phyloP scores from a whole-genome alignment of 805 yeast genomes.

The Debaryomyces maramus region DNA sequence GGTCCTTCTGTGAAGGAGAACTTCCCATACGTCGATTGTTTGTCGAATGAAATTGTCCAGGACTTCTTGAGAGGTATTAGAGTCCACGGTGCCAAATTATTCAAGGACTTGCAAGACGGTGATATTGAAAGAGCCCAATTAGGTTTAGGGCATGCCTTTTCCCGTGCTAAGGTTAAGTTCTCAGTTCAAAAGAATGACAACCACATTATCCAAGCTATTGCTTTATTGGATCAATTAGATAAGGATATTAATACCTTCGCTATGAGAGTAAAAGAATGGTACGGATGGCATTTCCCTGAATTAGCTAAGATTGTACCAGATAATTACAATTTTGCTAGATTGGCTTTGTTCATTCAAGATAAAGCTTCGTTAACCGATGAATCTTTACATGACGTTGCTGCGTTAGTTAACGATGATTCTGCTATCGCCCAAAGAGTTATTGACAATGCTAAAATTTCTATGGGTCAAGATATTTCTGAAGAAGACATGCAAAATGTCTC shows the following conservation, averaged over 20 bases:
- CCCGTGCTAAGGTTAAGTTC: slow-evolving; percentile 98
- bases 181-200: slow-evolving; percentile 98
- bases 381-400: slow-evolving; percentile 91
- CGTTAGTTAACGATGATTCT: slow-evolving; percentile 86
- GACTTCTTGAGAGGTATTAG: slow-evolving; percentile 95
- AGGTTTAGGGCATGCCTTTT: slow-evolving; percentile 98
- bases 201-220: slow-evolving; percentile 98
- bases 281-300: slow-evolving; percentile 99
- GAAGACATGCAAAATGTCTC: slow-evolving; percentile 90
- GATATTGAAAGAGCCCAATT: slow-evolving; percentile 97
- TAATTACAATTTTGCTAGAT: slow-evolving; percentile 81
- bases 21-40: slow-evolving; percentile 86
- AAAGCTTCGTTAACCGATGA: slow-evolving; percentile 87
- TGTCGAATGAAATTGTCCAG: slow-evolving; percentile 88
- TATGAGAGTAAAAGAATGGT: slow-evolving; percentile 98
- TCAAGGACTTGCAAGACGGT: slow-evolving; percentile 90
- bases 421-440: slow-evolving; percentile 85
- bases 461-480: slow-evolving; percentile 98
- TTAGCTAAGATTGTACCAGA: slow-evolving; percentile 88
- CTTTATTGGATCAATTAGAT: slow-evolving; percentile 94
- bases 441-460: slow-evolving; percentile 93
- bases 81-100: slow-evolving; percentile 81
- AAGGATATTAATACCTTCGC: slow-evolving; percentile 97
- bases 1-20: slow-evolving; percentile 95
- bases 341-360: slow-evolving; percentile 81